These are phyloP conservation scores for Stachybotrys elegans DNA, from an alignment of 2,329 filamentous ascomycete species.

Conservation along the genomic window DNA sequence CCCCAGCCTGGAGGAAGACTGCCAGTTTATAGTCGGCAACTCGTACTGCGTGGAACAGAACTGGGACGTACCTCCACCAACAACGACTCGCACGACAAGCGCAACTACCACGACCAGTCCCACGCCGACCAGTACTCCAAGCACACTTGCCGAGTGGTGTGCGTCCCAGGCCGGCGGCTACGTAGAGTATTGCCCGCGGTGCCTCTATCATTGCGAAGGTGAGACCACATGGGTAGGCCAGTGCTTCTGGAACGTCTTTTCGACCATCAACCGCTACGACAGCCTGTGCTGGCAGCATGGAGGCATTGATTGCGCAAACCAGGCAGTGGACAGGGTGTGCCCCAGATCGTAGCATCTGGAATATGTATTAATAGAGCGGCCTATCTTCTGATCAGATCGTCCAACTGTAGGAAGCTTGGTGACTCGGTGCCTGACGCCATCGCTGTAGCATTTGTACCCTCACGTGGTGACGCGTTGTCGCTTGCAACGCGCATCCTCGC, in stretches of 20 bases:
- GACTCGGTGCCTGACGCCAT: too few species aligned
- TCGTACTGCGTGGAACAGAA: neutral
- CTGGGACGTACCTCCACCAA: neutral
- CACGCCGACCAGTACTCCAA: neutral
- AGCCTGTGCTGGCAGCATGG: neutral
- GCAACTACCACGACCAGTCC: neutral
- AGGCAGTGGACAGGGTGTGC: neutral
- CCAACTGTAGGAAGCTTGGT: too few species aligned
- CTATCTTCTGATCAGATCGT: too few species aligned
- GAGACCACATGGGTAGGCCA: neutral
- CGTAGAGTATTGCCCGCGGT: neutral
- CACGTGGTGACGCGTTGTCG: too few species aligned
- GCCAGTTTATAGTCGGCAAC: neutral
- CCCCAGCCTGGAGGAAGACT: neutral
- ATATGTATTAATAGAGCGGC: neutral
- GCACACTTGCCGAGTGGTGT: neutral
- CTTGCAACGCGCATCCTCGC: too few species aligned
- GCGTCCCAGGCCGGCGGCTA: neutral
- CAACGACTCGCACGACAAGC: neutral
- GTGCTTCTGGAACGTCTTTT: neutral
- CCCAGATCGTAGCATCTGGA: neutral
- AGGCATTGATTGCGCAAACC: neutral
- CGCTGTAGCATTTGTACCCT: too few species aligned
- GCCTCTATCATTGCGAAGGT: neutral
- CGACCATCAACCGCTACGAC: neutral